phyloP scores from a whole-genome alignment of 2,329 filamentous ascomycete genomes.

The Neoarthrinium moseri region DNA sequence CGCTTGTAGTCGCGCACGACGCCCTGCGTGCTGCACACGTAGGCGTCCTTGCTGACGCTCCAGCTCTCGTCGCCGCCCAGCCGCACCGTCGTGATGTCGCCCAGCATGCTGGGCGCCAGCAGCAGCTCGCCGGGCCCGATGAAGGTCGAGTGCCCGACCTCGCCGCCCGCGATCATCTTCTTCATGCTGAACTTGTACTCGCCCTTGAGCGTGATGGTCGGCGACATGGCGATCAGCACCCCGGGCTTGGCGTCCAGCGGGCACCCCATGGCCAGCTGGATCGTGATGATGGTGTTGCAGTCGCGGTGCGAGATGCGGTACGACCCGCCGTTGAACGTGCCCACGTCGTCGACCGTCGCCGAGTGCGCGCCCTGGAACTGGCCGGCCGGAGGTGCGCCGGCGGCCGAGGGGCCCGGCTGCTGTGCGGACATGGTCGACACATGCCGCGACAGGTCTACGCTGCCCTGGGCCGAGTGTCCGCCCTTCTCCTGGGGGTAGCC shows the following conservation, averaged over 20 bases:
- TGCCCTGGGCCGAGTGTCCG: constrained; percentile 10
- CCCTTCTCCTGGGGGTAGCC: constrained; percentile 32
- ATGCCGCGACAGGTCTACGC: constrained; percentile 14
- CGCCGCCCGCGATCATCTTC: constrained; percentile 81
- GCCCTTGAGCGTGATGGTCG: constrained; percentile 81
- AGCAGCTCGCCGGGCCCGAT: constrained; percentile 90
- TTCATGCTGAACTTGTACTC: constrained; percentile 83
- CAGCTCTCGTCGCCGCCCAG: constrained; percentile 72
- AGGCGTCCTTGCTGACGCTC: constrained; percentile 84
- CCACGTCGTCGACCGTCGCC: constrained; percentile 75
- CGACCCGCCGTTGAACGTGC: constrained; percentile 95
- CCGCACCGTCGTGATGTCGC: constrained; percentile 81
- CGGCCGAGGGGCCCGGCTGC: constrained; percentile 18
- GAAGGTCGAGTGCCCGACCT: constrained; percentile 75
- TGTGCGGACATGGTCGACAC: constrained; percentile 12
- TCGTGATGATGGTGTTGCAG: constrained; percentile 82
- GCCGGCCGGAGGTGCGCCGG: constrained; percentile 39
- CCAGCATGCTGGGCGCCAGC: constrained; percentile 75
- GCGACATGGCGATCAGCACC: constrained; percentile 93
- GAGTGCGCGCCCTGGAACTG: constrained; percentile 62
- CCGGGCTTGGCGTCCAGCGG: constrained; percentile 81
- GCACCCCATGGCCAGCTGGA: constrained; percentile 87
- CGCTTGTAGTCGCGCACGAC: constrained; percentile 84
- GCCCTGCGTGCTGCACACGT: constrained; percentile 82
- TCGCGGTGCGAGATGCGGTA: constrained; percentile 92